A percentile compares a stretch with the other conserved stretches of the same genome.
Conservation (phyloP, 805 yeast genomes). For the Starmerella scarabaei region DNA sequence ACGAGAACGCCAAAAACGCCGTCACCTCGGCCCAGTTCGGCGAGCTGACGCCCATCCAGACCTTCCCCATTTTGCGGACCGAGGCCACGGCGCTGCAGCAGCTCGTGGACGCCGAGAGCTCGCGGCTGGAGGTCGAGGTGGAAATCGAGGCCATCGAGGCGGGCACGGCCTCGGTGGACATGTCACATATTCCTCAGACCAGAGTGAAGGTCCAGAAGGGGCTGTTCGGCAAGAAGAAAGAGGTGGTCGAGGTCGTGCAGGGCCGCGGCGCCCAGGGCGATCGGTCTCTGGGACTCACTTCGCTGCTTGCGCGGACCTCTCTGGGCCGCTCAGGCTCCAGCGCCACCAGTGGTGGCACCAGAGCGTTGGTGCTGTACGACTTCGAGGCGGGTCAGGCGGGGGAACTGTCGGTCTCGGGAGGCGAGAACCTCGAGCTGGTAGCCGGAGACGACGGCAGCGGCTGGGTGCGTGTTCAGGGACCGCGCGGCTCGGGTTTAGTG, state of each 20-base stretch:
- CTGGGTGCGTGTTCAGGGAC: constrained; percentile 51
- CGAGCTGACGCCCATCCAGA: constrained; percentile 8
- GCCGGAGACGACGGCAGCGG: constrained; percentile 81
- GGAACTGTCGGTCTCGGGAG: constrained; percentile 50
- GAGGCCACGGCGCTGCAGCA: constrained; percentile 43
- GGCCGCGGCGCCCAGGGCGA: constrained; percentile 5
- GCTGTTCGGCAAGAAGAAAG: constrained; percentile 34
- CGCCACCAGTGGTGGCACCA: constrained; percentile 18
- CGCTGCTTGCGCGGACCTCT: constrained; percentile 21
- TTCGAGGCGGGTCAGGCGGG: constrained; percentile 63
- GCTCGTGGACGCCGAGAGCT: constrained; percentile 61
- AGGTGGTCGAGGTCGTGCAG: constrained; percentile 21
- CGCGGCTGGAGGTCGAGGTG: constrained; percentile 65
- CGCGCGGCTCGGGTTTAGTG: constrained; percentile 66
- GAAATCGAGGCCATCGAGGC: constrained; percentile 81
- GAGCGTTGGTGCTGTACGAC: constrained; percentile 33
- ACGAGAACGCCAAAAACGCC: constrained; percentile 29
- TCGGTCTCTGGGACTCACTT: constrained; percentile 19
- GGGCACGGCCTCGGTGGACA: constrained; percentile 54
- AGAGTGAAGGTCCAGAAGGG: constrained; percentile 44
- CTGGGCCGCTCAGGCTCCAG: constrained; percentile 7
- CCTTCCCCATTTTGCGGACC: constrained; percentile 32
- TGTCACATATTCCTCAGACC: constrained; percentile 25
- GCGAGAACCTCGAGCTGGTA: constrained; percentile 47
- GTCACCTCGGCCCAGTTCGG: constrained; percentile 26